Percentiles rank a stretch among this genome's conserved stretches.
Evolutionary conservation across 805 yeast genomes (phyloP).

Genomic region (Candida qinlingensis): DNA sequence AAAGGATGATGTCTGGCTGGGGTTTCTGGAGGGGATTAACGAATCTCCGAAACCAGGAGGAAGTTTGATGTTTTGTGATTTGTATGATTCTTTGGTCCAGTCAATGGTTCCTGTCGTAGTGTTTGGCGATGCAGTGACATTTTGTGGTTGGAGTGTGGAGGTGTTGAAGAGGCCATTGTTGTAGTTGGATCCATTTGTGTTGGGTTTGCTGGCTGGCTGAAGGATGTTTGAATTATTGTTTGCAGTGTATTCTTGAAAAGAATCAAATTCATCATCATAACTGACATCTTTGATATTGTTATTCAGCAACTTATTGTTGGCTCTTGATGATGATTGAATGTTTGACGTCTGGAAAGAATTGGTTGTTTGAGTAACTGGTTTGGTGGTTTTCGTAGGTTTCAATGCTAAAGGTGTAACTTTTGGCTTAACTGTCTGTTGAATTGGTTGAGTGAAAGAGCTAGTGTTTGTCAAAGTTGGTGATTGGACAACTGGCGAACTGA

Average conservation of each 20-base stretch:
- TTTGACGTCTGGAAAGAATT: slow-evolving; percentile 3
- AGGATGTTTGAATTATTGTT: not conserved
- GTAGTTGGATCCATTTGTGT: slow-evolving; percentile 1
- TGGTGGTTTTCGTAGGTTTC: slow-evolving; percentile 10
- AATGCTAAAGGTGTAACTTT: slow-evolving; percentile 19
- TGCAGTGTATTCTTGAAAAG: not conserved
- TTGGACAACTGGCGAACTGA: not conserved
- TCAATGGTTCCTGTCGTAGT: slow-evolving; percentile 3
- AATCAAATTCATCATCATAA: slow-evolving; percentile 20
- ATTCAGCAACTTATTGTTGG: slow-evolving; percentile 2
- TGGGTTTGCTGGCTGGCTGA: slow-evolving; percentile 10
- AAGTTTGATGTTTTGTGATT: slow-evolving; percentile 16
- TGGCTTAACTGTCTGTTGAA: slow-evolving; percentile 5
- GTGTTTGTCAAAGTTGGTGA: not conserved
- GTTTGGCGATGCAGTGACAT: not conserved
- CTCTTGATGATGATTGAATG: slow-evolving; percentile 4
- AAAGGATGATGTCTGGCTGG: not conserved
- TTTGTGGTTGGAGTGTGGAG: not conserved
- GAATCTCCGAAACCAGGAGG: slow-evolving; percentile 41
- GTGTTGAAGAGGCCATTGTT: not conserved
- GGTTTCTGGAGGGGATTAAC: slow-evolving; percentile 27
- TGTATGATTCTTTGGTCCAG: slow-evolving; percentile 9
- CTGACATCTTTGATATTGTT: slow-evolving; percentile 1
- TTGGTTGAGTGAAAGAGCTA: not conserved
- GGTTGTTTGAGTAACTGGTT: not conserved